Conservation (phyloP, 2,329 filamentous ascomycete species). For the Microcyclospora pomicola region DNA sequence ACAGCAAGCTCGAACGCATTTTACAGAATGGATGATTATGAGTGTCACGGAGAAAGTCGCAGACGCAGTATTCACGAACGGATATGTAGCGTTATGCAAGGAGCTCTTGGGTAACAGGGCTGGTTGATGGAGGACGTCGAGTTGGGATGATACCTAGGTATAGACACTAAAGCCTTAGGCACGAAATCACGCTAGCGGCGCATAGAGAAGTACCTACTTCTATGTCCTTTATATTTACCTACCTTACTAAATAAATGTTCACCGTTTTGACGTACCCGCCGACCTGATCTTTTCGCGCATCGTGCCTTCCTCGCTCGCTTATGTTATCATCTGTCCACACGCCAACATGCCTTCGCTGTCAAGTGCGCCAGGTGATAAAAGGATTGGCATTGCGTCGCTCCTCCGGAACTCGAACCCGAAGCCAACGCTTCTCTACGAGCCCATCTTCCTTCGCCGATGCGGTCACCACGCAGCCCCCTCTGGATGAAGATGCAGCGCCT, state of each 20-base stretch:
- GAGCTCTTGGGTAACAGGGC: slow-evolving; percentile 6
- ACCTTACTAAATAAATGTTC: too few species aligned
- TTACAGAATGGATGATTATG: slow-evolving; percentile 11
- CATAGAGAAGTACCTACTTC: too few species aligned
- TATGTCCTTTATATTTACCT: too few species aligned
- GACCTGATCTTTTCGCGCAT: too few species aligned
- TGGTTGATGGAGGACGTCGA: too few species aligned
- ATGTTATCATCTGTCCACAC: slow-evolving; percentile 8
- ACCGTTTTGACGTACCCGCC: too few species aligned
- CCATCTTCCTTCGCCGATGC: neutral
- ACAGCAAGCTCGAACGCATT: slow-evolving; percentile 4
- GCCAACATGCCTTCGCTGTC: slow-evolving; percentile 8
- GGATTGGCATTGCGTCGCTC: too few species aligned
- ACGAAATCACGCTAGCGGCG: too few species aligned
- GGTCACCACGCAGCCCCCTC: neutral
- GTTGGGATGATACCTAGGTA: too few species aligned
- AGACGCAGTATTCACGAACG: slow-evolving; percentile 11
- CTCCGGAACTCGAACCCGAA: neutral
- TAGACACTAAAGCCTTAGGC: too few species aligned
- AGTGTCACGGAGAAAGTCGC: slow-evolving; percentile 6
- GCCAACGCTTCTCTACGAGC: neutral
- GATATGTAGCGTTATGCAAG: slow-evolving; percentile 10
- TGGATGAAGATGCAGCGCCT: neutral
- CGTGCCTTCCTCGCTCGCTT: too few species aligned
- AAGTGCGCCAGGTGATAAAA: slow-evolving; percentile 8